Base-by-base conservation (phyloP, 2,329 filamentous ascomycete species). In the Colletotrichum sansevieriae region DNA sequence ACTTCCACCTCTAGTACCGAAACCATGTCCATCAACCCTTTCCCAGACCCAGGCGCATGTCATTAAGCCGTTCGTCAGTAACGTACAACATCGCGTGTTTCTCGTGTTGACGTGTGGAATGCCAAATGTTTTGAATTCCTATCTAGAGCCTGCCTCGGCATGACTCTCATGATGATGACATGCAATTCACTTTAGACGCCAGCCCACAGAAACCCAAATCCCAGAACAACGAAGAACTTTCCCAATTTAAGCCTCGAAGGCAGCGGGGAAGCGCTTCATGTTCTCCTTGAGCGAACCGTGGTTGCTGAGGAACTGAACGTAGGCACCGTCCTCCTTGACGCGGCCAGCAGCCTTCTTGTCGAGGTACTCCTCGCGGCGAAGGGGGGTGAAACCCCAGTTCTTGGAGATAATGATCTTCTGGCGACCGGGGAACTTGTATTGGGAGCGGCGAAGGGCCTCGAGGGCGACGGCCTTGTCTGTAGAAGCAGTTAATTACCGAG, bases 371-470 rank as follows among this genome's bases (percentile, higher is more conserved):
- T 98, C 96, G 78, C 96, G 95, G 80, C 94, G 92, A 79, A 99
- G 93, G 82, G 95, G 95, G 73, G 96, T 99, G 93, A 99, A 99
- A 78, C 96, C 96, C 96, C 96, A 99, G 91, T 99, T 99, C 94
- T 98, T 99, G 89, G 93, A 97, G 87, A 98, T 92, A 81, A 99
- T 98, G 88, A 99, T 98, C 94, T 99, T 99, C 91, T 99, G 96
- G 87, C 96, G 95, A 85, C 96, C 96, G 76, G 96, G 96, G 93
- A 99, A 99, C 92, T 98, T 99, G 94, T 98, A 98, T 92, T 98
- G 96, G 75, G 94, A 97, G 84, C 96, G 94, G 83, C 97, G 95
- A 83, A 99, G 93, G 82, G 96, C 96, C 92, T 99, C 96, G 80
- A 99, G 94, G 83, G 96, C 96, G 80, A 91, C 90, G 77, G 92